Percentiles rank a stretch among this genome's conserved stretches.
phyloP scores from a whole-genome alignment of 345 rosid species.

The Euphorbia peplus region DNA sequence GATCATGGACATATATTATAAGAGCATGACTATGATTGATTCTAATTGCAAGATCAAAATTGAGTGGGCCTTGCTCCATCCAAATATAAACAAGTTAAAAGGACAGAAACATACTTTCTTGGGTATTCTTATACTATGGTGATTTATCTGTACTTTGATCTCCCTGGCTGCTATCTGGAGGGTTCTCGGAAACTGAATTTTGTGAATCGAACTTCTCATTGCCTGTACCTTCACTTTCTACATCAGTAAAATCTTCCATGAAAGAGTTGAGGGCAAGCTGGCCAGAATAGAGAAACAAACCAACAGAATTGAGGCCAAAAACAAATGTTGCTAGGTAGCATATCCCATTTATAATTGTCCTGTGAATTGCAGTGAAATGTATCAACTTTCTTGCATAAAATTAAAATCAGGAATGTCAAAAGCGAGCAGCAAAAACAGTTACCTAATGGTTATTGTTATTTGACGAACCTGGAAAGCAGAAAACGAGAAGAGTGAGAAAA shows the following conservation, averaged over 20 bases:
- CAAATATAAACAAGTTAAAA: conserved; percentile 15
- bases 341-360: conserved; percentile 81
- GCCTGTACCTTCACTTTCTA: conserved; percentile 26
- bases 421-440: conserved; percentile 1
- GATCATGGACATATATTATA: background rate
- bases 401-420: background rate
- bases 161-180: conserved; percentile 31
- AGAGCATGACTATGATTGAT: background rate
- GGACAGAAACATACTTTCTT: conserved; percentile 16
- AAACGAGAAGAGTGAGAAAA: conserved; percentile 22
- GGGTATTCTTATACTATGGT: conserved; percentile 21
- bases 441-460: conserved; percentile 84
- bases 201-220: conserved; percentile 19
- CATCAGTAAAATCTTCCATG: conserved; percentile 35
- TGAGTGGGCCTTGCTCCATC: background rate
- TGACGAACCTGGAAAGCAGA: conserved; percentile 68
- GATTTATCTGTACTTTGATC: conserved; percentile 49
- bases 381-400: conserved; percentile 12
- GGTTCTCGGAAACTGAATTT: conserved; percentile 29
- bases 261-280: conserved; percentile 64
- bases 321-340: conserved; percentile 95
- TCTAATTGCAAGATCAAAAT: background rate
- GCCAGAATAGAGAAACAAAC: conserved; percentile 71
- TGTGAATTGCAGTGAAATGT: conserved; percentile 28
- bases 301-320: conserved; percentile 75